These are phyloP conservation scores for Phaffomyces thermotolerans DNA, from an alignment of 805 yeast genomes.

Conservation along the genomic window DNA sequence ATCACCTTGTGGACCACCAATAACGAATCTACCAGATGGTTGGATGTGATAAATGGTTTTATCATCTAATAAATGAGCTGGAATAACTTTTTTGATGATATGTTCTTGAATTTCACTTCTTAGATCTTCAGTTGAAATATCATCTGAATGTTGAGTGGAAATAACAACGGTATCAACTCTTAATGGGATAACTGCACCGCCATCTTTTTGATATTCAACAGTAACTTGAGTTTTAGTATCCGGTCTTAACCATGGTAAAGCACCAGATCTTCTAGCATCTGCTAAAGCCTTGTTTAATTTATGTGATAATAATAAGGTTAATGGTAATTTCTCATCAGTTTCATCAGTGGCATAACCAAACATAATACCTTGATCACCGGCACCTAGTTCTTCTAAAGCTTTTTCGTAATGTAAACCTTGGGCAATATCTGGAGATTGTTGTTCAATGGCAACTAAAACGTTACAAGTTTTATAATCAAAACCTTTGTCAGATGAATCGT, in stretches of 20 bases:
- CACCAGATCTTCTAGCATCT: slow-evolving; percentile 93
- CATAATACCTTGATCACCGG: slow-evolving; percentile 99
- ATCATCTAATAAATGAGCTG: slow-evolving; percentile 84
- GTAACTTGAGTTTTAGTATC: slow-evolving; percentile 99
- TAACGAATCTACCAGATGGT: slow-evolving; percentile 99
- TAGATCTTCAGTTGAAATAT: slow-evolving; percentile 87
- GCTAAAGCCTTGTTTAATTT: slow-evolving; percentile 95
- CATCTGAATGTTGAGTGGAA: slow-evolving; percentile 97
- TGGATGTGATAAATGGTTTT: slow-evolving; percentile 96
- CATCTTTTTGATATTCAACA: slow-evolving; percentile 87
- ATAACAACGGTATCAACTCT: slow-evolving; percentile 98
- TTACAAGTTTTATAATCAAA: slow-evolving; percentile 99
- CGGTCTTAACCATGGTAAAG: slow-evolving; percentile 95
- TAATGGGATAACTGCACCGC: slow-evolving; percentile 91
- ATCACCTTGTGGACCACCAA: slow-evolving; percentile 99
- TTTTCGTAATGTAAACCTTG: slow-evolving; percentile 97
- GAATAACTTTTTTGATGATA: slow-evolving; percentile 87
- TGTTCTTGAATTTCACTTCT: slow-evolving; percentile 72
- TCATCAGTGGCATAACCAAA: slow-evolving; percentile 99
- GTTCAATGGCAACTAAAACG: slow-evolving; percentile 97
- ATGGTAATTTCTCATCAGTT: slow-evolving; percentile 95
- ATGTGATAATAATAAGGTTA: slow-evolving; percentile 91
- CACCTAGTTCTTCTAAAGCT: slow-evolving; percentile 95
- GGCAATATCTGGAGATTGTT: slow-evolving; percentile 98
- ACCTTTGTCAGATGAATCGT: slow-evolving; percentile 93